phyloP scores from a whole-genome alignment of 2,329 filamentous ascomycete genomes.

The Bipolaris cookei region DNA sequence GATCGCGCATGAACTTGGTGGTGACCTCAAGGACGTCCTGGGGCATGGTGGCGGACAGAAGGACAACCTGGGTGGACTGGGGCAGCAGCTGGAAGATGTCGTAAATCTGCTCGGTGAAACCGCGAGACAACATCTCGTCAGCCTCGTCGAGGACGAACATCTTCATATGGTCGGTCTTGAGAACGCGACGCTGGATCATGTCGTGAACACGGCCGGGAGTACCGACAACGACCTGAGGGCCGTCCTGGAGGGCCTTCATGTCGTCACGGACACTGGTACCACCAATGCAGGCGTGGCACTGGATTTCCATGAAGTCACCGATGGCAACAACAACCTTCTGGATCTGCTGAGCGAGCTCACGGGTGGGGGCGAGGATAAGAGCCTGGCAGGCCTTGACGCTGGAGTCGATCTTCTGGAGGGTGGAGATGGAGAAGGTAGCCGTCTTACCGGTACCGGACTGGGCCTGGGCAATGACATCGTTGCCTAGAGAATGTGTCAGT shows the following conservation, averaged over 20 bases:
- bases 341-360: slow-evolving; percentile 98
- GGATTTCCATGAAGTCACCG: slow-evolving; percentile 98
- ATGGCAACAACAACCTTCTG: slow-evolving; percentile 99
- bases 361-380: slow-evolving; percentile 94
- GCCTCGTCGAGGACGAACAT: slow-evolving; percentile 99
- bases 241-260: slow-evolving; percentile 96
- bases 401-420: slow-evolving; percentile 97
- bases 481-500: slow-evolving; percentile 59
- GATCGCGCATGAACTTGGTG: slow-evolving; percentile 99
- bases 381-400: slow-evolving; percentile 97
- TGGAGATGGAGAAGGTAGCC: slow-evolving; percentile 98
- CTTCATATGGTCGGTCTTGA: slow-evolving; percentile 98
- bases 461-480: slow-evolving; percentile 99
- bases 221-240: slow-evolving; percentile 95
- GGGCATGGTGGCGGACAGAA: slow-evolving; percentile 97
- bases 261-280: slow-evolving; percentile 98
- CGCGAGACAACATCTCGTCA: slow-evolving; percentile 98
- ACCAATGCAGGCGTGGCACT: slow-evolving; percentile 99
- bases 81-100: slow-evolving; percentile 99
- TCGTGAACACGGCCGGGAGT: slow-evolving; percentile 98
- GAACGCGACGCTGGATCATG: slow-evolving; percentile 98
- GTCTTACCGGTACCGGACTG: slow-evolving; percentile 99
- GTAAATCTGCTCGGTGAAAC: slow-evolving; percentile 99
- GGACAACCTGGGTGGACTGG: slow-evolving; percentile 96
- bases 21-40: slow-evolving; percentile 99